phyloP scores from a whole-genome alignment of 148 eudicot species.

The Nyssa sinensis region DNA sequence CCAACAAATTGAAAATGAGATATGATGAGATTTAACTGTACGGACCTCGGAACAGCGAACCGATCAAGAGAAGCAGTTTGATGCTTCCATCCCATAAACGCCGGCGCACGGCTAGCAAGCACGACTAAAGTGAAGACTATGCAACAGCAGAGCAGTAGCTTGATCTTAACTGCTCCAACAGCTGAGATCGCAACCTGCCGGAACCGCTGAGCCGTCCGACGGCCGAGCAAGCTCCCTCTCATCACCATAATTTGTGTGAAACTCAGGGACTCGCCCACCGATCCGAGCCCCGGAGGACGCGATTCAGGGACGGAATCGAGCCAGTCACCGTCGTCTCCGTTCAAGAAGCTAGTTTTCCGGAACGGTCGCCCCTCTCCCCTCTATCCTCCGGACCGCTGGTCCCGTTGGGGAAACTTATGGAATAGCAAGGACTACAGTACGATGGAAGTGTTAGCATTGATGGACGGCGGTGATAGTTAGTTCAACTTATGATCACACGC shows the following conservation, averaged over 20 bases:
- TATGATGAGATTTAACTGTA: not conserved
- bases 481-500: no score
- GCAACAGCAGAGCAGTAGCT: constrained; percentile 47
- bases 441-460: not conserved
- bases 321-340: no score
- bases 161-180: constrained; percentile 59
- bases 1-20: not conserved
- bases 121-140: constrained; percentile 37
- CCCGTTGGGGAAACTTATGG: no score
- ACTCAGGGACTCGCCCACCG: no score
- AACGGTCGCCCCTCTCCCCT: no score
- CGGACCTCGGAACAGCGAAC: constrained; percentile 32
- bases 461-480: constrained; percentile 8
- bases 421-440: no score
- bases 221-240: constrained; percentile 55
- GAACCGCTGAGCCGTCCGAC: constrained; percentile 44
- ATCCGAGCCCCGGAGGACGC: not conserved
- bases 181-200: constrained; percentile 43
- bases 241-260: no score
- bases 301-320: no score
- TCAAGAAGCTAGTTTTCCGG: no score
- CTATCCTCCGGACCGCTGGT: no score
- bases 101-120: constrained; percentile 34
- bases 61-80: constrained; percentile 21
- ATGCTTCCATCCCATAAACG: constrained; percentile 44